Base-by-base conservation (phyloP, 345 rosid genomes). In the Citrus hindsii region DNA sequence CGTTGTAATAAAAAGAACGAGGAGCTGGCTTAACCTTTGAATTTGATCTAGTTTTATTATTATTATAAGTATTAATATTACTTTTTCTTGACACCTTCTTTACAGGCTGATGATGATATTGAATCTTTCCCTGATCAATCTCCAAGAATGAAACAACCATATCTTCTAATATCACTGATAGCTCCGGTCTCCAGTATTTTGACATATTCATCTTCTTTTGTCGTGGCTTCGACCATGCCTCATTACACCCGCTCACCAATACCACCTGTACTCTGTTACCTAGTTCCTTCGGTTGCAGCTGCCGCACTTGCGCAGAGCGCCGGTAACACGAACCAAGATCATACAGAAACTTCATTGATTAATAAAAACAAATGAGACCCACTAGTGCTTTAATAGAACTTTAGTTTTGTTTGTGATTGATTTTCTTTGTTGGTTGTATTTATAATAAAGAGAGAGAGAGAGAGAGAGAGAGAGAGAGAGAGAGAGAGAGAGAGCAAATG, bases 121-220 rank as follows among this genome's bases (percentile, higher is more conserved):
- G 58, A 53, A 4, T 18, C 30, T 4, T 27, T 25, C 28, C 38
- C 27, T 28, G 27, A 30, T 30, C 24, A 9, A 12, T 59, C 28
- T 55, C 71, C 46, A 48, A 12, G 9, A 38, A 69, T 3, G 77
- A 51, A 42, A 40, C 60, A 35, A 35, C 79, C 53, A 2, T 60
- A 28, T 85, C 82, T 80, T 85, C 85, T 19, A 76, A 66, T 62
- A 82, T 85, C 22, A 6, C 76, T n/a, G 82, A 74, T 4, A 85
- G 82, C 33, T 27, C 75, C 48, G 87, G 87, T 27, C 73, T 79
- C 87, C 87, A 83, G 40, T n/a, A 38, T 14, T 32, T 67, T 24
- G 79, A 28, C 27, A 14, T 13, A 21, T 1, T 56, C 22, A 2
- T 48, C 63, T 46, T 75, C 13, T 32, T 79, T 16, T 4, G 16